Base-by-base conservation (phyloP, 208 protist species). In the Leishmania tropica region DNA sequence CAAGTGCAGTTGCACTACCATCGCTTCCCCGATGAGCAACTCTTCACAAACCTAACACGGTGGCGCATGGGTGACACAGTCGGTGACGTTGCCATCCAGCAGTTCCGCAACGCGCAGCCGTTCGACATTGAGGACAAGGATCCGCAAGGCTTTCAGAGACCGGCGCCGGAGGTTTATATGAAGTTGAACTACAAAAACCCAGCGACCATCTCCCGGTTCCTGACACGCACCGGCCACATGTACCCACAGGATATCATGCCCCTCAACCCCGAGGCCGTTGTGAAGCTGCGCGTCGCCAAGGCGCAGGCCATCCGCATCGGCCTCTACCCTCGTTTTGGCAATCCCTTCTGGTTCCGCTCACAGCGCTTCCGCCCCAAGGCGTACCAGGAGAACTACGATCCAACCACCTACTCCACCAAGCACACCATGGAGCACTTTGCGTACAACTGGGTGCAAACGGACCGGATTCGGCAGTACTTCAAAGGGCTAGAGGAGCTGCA, bases 131-230 rank as follows among this genome's bases (percentile, higher is more conserved):
- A 96, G 80, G 90, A 95, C 53, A 94, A 95, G 75, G 94, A 97
- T 80, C 93, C 93, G 28, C 92, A 96, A 45, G 92, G 93, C 28
- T 91, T 96, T 65, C 87, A 95, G 81, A 88, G 89, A 6, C 94
- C 94, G 19, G 83, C 88, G 31, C 92, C 92, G 37, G 92, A 97
- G 70, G 92, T 96, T 73, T 98, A 97, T 86, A 98, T 98, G 95
- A 98, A 98, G 87, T 87, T 98, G 21, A 96, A 98, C 84, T 96
- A 98, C 88, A 98, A 98, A 81, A 98, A 98, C 82, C 95, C 95
- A 0, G 92, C 92, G 42, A 96, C 93, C 70, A 95, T 98, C 56
- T 96, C 91, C 1, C 94, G 92, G 68, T 98, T 97, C 82, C 85
- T 97, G 37, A 97, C 94, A 13, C 92, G 93, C 71, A 96, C 94